phyloP scores from a whole-genome alignment of 352 stramenopile species.

The Plasmopara viticola region DNA sequence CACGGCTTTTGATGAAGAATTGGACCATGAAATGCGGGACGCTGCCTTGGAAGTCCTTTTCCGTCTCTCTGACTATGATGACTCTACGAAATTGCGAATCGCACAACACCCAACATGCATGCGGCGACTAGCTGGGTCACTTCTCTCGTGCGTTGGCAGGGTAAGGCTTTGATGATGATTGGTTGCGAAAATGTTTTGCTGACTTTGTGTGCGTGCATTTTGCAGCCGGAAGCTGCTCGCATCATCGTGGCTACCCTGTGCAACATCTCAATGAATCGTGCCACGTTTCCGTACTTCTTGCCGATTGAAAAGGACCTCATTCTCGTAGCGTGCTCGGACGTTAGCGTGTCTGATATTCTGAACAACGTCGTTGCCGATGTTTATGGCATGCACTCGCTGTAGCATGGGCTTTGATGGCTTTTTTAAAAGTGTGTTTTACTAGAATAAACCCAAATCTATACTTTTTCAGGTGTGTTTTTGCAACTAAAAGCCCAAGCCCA shows the following conservation, averaged over 20 bases:
- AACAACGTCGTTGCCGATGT: constrained; percentile 78
- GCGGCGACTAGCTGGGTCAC: constrained; percentile 35
- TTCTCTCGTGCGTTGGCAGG: constrained; percentile 60
- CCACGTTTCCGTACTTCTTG: constrained; percentile 71
- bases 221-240: constrained; percentile 61
- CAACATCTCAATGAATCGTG: constrained; percentile 73
- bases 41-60: constrained; percentile 69
- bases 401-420: constrained; percentile 6
- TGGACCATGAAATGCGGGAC: constrained; percentile 76
- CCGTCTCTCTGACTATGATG: constrained; percentile 55
- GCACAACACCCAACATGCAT: constrained; percentile 66
- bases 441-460: background rate
- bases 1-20: constrained; percentile 32
- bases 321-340: constrained; percentile 63
- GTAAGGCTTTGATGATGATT: constrained; percentile 28
- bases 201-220: background rate
- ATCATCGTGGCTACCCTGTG: constrained; percentile 63
- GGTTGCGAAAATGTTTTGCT: constrained; percentile 4
- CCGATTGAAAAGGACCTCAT: constrained; percentile 74
- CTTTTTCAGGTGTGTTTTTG: constrained; percentile 6
- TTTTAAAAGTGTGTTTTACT: background rate
- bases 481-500: constrained; percentile 70
- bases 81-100: constrained; percentile 58
- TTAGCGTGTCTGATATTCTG: constrained; percentile 72
- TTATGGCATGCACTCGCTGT: constrained; percentile 79